Evolutionary conservation across 1,139 yeast species (phyloP).

Genomic region (Suhomyces atakaporum): DNA sequence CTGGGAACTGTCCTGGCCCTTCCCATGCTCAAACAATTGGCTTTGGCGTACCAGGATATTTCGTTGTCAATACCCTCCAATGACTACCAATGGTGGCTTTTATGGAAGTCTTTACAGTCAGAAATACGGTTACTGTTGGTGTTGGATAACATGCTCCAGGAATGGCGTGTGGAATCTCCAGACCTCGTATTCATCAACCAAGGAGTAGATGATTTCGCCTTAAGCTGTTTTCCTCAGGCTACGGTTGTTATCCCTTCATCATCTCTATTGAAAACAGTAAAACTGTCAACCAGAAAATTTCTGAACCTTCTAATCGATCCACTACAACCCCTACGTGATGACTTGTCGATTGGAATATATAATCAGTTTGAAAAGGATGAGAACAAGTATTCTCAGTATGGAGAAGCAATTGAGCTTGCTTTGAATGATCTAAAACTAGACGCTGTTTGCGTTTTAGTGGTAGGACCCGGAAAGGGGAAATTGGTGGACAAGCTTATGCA

Average conservation of each 20-base stretch:
- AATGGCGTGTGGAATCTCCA: conserved; percentile 3
- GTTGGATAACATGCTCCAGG: not conserved
- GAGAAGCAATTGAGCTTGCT: conserved; percentile 64
- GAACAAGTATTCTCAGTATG: conserved; percentile 67
- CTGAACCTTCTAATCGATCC: conserved; percentile 43
- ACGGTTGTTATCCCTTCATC: conserved; percentile 1
- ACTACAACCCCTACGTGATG: conserved; percentile 64
- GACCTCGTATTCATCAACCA: conserved; percentile 1
- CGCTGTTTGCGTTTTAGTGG: conserved; percentile 48
- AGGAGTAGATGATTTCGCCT: not conserved
- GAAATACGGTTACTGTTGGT: conserved; percentile 3
- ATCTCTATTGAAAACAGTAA: not conserved
- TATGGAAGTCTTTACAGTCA: not conserved
- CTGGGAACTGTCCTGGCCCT: too few relatives aligned
- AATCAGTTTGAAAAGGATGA: conserved; percentile 68
- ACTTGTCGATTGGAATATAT: conserved; percentile 62
- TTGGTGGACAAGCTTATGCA: conserved; percentile 56
- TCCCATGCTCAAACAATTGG: not conserved
- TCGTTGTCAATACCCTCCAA: conserved; percentile 4
- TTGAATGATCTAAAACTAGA: conserved; percentile 28
- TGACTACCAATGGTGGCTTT: conserved; percentile 1
- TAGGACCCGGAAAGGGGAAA: conserved; percentile 91
- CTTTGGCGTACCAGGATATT: not conserved
- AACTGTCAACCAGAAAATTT: not conserved
- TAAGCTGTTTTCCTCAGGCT: not conserved